Base-by-base conservation (phyloP, 2,329 filamentous ascomycete species). In the Xylariaceae sp. region DNA sequence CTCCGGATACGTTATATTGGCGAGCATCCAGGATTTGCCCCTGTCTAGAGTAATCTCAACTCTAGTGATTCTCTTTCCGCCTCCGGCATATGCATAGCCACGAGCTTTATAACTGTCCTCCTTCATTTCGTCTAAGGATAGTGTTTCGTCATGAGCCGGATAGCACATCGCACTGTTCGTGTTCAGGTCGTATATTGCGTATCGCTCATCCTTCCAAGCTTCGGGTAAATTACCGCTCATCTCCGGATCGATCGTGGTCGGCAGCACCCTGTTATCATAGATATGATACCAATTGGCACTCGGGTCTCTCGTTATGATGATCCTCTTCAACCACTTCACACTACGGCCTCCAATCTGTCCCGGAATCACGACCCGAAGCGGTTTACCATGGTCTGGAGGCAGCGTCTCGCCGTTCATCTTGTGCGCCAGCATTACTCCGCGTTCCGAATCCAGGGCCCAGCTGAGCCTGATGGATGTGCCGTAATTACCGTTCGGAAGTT, bases 251-350 rank as follows among this genome's bases (percentile, higher is more conserved):
- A 96, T 81, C 82, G 87, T 92, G 0, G 91, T 96, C 65, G 92
- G 92, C 45, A 97, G 76, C 1, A 97, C 91, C 60, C 91, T 80
- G 71, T 97, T 97, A 72, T 97, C 92, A 73, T 94, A 92, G 63
- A 95, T 91, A 73, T 97, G 92, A 69, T 96, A 96, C 90, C 91
- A 96, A 70, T 95, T 96, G 63, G 93, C 88, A 70, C 91, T 96
- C 0, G 92, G 91, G 23, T 81, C 78, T 8, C 86, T 82, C 0
- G 91, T 93, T 54, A 97, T 74, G 49, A 92, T 88, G 61, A 97
- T 82, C 64, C 81, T 87, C 76, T 88, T 93, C 60, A 97, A 72
- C 92, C 92, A 97, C 74, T 97, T 97, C 37, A 97, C 92, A 72
- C 90, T 96, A 63, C 92, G 82, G 0, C 92, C 92, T 39, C 92